These are phyloP conservation scores for Lolium perenne DNA, from an alignment of 176 grass and related monocot species.

Conservation along the genomic window DNA sequence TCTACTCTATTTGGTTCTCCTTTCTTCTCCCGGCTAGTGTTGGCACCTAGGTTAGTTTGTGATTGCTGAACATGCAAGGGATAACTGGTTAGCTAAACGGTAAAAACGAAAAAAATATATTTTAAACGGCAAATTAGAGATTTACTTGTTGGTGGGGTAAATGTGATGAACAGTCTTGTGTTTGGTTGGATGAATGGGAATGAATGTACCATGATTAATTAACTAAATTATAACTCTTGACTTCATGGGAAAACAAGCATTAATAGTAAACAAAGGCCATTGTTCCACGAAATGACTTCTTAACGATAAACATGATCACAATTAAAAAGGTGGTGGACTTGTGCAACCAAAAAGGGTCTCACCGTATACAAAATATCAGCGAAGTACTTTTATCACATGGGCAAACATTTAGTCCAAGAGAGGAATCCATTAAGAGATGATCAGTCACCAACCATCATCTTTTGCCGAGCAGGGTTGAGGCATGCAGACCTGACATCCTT, in stretches of 20 bases:
- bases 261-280: neutral
- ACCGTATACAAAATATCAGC: neutral
- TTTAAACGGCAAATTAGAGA: neutral
- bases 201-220: neutral
- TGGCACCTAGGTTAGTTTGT: neutral
- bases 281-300: neutral
- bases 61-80: no score
- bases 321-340: neutral
- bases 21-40: neutral
- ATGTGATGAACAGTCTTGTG: neutral
- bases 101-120: neutral
- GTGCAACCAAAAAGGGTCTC: neutral
- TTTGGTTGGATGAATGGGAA: neutral
- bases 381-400: neutral
- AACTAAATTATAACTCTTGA: neutral
- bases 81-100: neutral
- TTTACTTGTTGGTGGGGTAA: neutral
- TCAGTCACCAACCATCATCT: neutral
- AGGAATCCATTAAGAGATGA: neutral
- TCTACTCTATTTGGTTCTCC: no score
- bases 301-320: no score
- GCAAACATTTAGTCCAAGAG: no score
- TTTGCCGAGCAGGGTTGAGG: neutral
- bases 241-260: neutral
- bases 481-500: neutral